phyloP scores from a whole-genome alignment of 495 filamentous ascomycete genomes.

The Astrocystis sublimbata region DNA sequence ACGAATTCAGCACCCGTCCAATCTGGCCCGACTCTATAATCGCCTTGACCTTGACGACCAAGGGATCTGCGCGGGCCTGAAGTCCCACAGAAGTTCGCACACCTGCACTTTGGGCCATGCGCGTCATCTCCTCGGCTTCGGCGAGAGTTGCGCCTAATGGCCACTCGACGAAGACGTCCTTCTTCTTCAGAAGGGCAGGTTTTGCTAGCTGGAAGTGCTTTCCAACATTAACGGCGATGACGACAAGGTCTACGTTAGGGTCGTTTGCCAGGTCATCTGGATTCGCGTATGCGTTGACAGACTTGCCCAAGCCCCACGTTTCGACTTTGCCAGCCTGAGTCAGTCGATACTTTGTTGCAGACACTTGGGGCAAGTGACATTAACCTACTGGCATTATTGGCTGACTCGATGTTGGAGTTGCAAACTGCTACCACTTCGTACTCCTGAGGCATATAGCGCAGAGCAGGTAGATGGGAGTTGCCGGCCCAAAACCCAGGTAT shows the following conservation, averaged over 20 bases:
- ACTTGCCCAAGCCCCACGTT: slow-evolving; percentile 39
- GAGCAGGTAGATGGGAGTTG: slow-evolving; percentile 46
- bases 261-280: slow-evolving; percentile 50
- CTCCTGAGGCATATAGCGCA: slow-evolving; percentile 30
- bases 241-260: slow-evolving; percentile 54
- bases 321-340: slow-evolving; percentile 21
- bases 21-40: slow-evolving; percentile 28
- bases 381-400: slow-evolving; percentile 34
- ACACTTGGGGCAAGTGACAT: neutral
- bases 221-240: slow-evolving; percentile 44
- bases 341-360: neutral
- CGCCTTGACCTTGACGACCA: slow-evolving; percentile 26
- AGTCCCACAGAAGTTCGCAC: slow-evolving; percentile 37
- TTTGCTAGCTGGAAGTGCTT: slow-evolving; percentile 48
- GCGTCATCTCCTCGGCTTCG: slow-evolving; percentile 29
- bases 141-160: slow-evolving; percentile 28
- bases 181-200: slow-evolving; percentile 48
- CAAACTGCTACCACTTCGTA: slow-evolving; percentile 52
- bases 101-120: slow-evolving; percentile 32
- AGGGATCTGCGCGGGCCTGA: slow-evolving; percentile 25
- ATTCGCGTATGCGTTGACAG: slow-evolving; percentile 46
- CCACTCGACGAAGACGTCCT: slow-evolving; percentile 59
- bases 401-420: slow-evolving; percentile 47
- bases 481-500: slow-evolving; percentile 41
- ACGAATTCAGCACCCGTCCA: slow-evolving; percentile 28